Evolutionary conservation across 768 basidiomycete species (phyloP).

Genomic region (Serendipita sp.): DNA sequence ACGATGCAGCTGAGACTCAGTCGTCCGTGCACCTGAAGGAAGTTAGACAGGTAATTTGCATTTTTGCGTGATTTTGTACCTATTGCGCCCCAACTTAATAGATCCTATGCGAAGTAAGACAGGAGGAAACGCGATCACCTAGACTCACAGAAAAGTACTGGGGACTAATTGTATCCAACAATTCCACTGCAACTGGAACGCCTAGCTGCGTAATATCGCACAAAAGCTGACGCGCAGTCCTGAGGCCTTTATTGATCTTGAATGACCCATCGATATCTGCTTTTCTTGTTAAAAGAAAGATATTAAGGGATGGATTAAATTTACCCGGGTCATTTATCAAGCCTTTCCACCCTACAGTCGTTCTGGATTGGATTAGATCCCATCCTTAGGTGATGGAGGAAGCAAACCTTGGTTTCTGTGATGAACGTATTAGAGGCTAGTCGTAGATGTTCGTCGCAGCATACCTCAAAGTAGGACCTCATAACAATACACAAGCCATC

Average conservation of each 20-base stretch:
- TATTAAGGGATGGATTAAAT: not conserved
- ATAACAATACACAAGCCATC: slow-evolving; percentile 89
- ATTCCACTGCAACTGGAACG: slow-evolving; percentile 91
- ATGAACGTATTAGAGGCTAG: not conserved
- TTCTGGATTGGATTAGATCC: slow-evolving; percentile 29
- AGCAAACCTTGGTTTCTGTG: slow-evolving; percentile 4
- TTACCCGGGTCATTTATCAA: slow-evolving; percentile 57
- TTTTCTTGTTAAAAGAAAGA: slow-evolving; percentile 23
- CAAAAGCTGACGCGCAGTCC: slow-evolving; percentile 71
- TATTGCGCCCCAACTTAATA: slow-evolving; percentile 88
- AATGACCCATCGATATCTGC: slow-evolving; percentile 80
- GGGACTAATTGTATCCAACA: slow-evolving; percentile 60
- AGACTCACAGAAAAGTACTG: slow-evolving; percentile 48
- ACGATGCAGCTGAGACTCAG: slow-evolving; percentile 92
- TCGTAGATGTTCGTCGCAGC: not conserved
- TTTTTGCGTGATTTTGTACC: slow-evolving; percentile 18
- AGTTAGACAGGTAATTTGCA: too few relatives aligned
- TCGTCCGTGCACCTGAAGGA: slow-evolving; percentile 63
- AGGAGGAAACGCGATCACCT: not conserved
- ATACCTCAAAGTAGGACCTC: slow-evolving; percentile 75
- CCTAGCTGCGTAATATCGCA: slow-evolving; percentile 83
- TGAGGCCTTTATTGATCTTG: slow-evolving; percentile 93
- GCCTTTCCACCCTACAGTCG: slow-evolving; percentile 98
- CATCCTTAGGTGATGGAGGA: slow-evolving; percentile 21
- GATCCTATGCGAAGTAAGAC: slow-evolving; percentile 15